A percentile compares a stretch with the other conserved stretches of the same genome.
These are phyloP conservation scores for Erodium texanum DNA, from an alignment of 441 rosid genomes.

Conservation along the genomic window DNA sequence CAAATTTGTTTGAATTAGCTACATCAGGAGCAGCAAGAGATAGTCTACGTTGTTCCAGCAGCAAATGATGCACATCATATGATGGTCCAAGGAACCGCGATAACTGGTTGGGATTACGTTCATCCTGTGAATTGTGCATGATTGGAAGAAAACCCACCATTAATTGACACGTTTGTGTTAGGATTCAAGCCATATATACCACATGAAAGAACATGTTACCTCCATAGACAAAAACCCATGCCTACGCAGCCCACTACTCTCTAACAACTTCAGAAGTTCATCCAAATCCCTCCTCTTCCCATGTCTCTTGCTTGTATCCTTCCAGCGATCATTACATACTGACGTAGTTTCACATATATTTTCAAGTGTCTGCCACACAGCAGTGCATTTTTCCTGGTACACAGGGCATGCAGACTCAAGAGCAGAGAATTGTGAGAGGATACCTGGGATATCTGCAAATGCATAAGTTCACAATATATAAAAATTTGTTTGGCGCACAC, in stretches of 20 bases:
- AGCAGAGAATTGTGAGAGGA: constrained; percentile 17
- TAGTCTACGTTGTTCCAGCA: constrained; percentile 35
- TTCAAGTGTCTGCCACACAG: constrained; percentile 44
- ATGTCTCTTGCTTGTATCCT: constrained; percentile 41
- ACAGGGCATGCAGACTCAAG: constrained; percentile 24
- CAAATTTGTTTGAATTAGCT: constrained; percentile 23
- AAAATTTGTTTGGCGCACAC: neutral
- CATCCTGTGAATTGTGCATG: constrained; percentile 28
- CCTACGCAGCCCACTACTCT: constrained; percentile 64
- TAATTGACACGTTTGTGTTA: neutral
- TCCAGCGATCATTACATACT: constrained; percentile 64
- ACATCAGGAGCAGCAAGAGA: constrained; percentile 22
- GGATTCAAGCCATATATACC: neutral
- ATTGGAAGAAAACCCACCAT: constrained; percentile 12
- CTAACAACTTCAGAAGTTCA: constrained; percentile 72
- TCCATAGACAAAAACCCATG: constrained; percentile 63
- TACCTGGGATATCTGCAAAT: constrained; percentile 34
- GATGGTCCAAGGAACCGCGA: constrained; percentile 70
- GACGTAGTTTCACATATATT: constrained; percentile 35
- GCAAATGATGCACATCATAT: constrained; percentile 59
- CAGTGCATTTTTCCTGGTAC: constrained; percentile 45
- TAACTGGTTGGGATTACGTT: constrained; percentile 37
- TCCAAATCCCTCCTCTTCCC: constrained; percentile 70
- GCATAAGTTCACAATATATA: constrained; percentile 15
- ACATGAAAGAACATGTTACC: constrained; percentile 26